These are phyloP conservation scores for Neodidymelliopsis sp. DNA, from an alignment of 2,329 filamentous ascomycete genomes.

Conservation along the genomic window DNA sequence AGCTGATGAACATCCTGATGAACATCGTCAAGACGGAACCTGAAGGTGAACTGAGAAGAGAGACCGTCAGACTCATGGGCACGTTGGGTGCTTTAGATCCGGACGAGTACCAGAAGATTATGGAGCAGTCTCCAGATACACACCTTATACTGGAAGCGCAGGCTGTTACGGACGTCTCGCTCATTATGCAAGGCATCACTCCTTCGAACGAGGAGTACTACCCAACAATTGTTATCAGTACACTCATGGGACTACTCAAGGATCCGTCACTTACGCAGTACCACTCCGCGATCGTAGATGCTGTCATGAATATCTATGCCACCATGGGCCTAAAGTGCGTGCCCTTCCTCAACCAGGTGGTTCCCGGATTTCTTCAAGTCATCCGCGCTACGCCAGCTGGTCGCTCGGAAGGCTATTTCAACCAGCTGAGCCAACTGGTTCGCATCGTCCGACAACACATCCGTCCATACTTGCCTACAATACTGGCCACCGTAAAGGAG, in stretches of 20 bases:
- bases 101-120: constrained; percentile 94
- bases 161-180: constrained; percentile 85
- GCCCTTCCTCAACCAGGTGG: constrained; percentile 89
- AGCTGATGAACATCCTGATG: constrained; percentile 89
- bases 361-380: constrained; percentile 90
- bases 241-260: constrained; percentile 88
- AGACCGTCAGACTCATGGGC: constrained; percentile 96
- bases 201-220: constrained; percentile 99
- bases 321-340: constrained; percentile 96
- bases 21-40: constrained; percentile 94
- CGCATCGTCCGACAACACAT: constrained; percentile 97
- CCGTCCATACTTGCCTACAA: constrained; percentile 84
- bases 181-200: constrained; percentile 97
- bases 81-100: constrained; percentile 94
- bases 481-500: constrained; percentile 84
- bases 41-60: constrained; percentile 82
- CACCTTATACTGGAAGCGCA: constrained; percentile 73
- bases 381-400: constrained; percentile 81
- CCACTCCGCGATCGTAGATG: constrained; percentile 93
- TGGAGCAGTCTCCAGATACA: constrained; percentile 84
- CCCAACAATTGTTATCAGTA: constrained; percentile 96
- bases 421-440: constrained; percentile 90
- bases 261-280: constrained; percentile 89
- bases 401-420: constrained; percentile 94
- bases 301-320: constrained; percentile 98